phyloP scores from a whole-genome alignment of 305 asterid species.

The Fraxinus latifolia region DNA sequence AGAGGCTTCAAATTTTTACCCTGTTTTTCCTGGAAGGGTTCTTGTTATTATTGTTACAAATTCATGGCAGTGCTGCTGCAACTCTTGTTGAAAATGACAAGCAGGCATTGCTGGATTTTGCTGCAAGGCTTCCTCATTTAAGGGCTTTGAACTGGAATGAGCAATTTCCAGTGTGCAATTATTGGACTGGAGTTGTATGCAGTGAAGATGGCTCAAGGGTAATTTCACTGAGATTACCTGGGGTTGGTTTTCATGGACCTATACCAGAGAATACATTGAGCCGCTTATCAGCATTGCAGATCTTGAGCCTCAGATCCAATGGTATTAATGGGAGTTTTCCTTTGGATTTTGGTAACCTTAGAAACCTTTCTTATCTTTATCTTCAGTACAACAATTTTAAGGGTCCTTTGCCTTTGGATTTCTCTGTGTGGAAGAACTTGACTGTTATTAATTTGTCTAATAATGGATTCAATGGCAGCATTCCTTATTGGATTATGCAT shows the following conservation, averaged over 20 bases:
- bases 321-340: constrained; percentile 73
- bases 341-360: constrained; percentile 60
- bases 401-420: constrained; percentile 71
- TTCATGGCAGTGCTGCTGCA: constrained; percentile 19
- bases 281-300: constrained; percentile 75
- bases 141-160: constrained; percentile 64
- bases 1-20: constrained; percentile 28
- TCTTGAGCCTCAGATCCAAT: constrained; percentile 91
- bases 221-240: constrained; percentile 62
- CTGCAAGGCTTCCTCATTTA: constrained; percentile 38
- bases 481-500: constrained; percentile 54
- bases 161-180: constrained; percentile 49
- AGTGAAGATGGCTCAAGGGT: constrained; percentile 72
- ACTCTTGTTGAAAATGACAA: constrained; percentile 56
- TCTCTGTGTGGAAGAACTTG: constrained; percentile 67
- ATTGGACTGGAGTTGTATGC: constrained; percentile 79
- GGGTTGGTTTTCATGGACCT: constrained; percentile 79
- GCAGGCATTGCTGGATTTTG: constrained; percentile 74
- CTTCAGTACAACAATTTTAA: constrained; percentile 78
- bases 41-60: constrained; percentile 26
- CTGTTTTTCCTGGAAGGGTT: constrained; percentile 32
- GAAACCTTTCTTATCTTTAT: constrained; percentile 63
- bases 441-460: constrained; percentile 58
- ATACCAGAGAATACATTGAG: constrained; percentile 61
- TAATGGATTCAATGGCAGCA: constrained; percentile 59